Evolutionary conservation across 768 basidiomycete species (phyloP), one percentile per base, ranked within the genome.

Genomic region (Guyanaporus albipodus): DNA sequence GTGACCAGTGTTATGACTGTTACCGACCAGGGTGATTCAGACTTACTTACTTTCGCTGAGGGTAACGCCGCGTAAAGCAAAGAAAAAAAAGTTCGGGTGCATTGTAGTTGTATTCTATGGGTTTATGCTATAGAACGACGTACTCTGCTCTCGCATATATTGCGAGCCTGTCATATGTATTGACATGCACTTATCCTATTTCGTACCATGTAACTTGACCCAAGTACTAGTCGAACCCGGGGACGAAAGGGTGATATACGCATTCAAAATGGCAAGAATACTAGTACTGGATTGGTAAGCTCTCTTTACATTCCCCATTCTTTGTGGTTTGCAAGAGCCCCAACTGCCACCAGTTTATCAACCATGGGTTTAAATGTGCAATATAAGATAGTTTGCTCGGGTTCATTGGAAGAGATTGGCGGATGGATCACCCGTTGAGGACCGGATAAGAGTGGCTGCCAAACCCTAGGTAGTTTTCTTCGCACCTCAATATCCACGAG

Each of bases 1-100:
- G 34, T 41, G 40, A 47, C 9, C 53, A 93, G 95, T 78, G 90
- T 97, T 66, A 96, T 98, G 93, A 93, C 93, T 57, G 82, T 99
- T 70, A 77, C 82, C 58, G 92, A 97, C 75, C 87, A 86, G 58
- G 95, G 95, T 66, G 96, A 98, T 75, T 93, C 91, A 54, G 95
- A 98, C 70, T 77, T 99, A 62, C 84, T 95, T 63, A 84, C 76
- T 66, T 83, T 91, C 54, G 85, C 89, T 49, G 90, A 91, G 74
- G 82, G 76, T 38, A 78, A 72, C 46, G 74, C 82, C 40, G 69
- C 80, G 64, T 88, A 77, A 78, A 68, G n/a, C n/a, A n/a, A n/a
- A n/a, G n/a, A 35, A 24, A 22, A 12, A 10, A 44, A 28, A 35
- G 48, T 32, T 28, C 27, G 27, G 11, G 23, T 32, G 44, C n/a